Evolutionary conservation across 345 rosid genomes (phyloP).

Genomic region (Schrenkiella parvula): DNA sequence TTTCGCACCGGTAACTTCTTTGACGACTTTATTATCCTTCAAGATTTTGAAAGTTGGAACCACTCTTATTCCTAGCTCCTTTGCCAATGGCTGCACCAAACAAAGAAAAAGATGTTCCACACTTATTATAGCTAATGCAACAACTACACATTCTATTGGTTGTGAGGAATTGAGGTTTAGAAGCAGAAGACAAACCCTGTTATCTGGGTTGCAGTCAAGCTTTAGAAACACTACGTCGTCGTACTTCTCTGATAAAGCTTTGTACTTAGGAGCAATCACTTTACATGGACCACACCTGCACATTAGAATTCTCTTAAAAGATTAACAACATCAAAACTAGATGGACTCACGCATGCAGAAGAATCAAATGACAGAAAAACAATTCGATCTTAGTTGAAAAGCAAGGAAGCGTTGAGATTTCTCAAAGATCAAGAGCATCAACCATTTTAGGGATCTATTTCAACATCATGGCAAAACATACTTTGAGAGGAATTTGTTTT

Average conservation of each 20-base stretch:
- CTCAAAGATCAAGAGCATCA: background rate
- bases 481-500: background rate
- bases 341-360: background rate
- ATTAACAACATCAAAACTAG: background rate
- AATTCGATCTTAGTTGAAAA: background rate
- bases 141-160: background rate
- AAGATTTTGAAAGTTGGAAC: slow-evolving; percentile 95
- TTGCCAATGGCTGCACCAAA: slow-evolving; percentile 69
- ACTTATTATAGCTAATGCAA: background rate
- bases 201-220: slow-evolving; percentile 93
- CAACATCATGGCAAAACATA: background rate
- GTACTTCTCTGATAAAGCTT: slow-evolving; percentile 71
- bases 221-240: slow-evolving; percentile 82
- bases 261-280: slow-evolving; percentile 80
- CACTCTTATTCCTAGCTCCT: slow-evolving; percentile 92
- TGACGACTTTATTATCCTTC: slow-evolving; percentile 59
- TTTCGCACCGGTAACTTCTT: slow-evolving; percentile 90
- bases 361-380: too few species aligned
- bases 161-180: background rate
- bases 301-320: background rate
- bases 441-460: background rate
- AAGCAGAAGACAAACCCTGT: slow-evolving; percentile 48
- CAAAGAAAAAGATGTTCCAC: background rate
- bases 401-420: background rate
- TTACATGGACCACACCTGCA: slow-evolving; percentile 98